phyloP scores from a whole-genome alignment of 768 basidiomycete genomes.

The Roridomyces roridus region DNA sequence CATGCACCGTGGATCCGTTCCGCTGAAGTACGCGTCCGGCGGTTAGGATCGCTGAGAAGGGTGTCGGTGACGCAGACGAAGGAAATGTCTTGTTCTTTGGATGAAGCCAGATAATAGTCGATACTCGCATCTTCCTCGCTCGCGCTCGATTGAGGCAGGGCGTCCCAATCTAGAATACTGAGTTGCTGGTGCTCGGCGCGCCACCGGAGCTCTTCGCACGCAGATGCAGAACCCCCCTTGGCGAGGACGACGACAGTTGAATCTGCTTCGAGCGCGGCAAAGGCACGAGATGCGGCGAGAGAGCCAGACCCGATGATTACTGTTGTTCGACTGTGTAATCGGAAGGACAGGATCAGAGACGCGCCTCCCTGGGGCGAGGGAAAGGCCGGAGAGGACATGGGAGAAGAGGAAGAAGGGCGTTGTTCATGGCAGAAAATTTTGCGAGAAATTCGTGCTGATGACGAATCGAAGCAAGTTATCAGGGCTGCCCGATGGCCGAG shows the following conservation, averaged over 20 bases:
- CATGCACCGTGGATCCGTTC: constrained; percentile 62
- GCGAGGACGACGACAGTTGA: constrained; percentile 71
- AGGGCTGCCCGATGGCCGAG: too few relatives aligned
- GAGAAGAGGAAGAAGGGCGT: background rate
- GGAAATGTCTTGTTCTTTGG: constrained; percentile 28
- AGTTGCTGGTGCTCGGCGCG: constrained; percentile 63
- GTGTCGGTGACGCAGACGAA: constrained; percentile 89
- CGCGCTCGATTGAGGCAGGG: constrained; percentile 44
- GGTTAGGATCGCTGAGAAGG: constrained; percentile 43
- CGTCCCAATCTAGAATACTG: constrained; percentile 60
- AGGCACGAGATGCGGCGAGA: constrained; percentile 86
- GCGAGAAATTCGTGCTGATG: background rate
- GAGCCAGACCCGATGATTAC: constrained; percentile 81
- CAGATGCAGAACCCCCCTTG: constrained; percentile 49
- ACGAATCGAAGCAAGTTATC: too few relatives aligned
- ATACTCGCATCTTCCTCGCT: constrained; percentile 45
- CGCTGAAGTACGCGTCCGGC: constrained; percentile 61
- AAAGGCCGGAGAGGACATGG: constrained; percentile 29
- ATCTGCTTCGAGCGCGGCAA: constrained; percentile 82
- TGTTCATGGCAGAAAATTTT: background rate
- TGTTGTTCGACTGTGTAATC: constrained; percentile 54
- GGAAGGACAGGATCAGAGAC: constrained; percentile 82
- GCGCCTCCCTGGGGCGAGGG: constrained; percentile 62
- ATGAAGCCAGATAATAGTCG: constrained; percentile 49
- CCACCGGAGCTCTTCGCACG: constrained; percentile 79